Base-by-base conservation (phyloP, 2,329 filamentous ascomycete species). In the Fusarium protoensiforme region DNA sequence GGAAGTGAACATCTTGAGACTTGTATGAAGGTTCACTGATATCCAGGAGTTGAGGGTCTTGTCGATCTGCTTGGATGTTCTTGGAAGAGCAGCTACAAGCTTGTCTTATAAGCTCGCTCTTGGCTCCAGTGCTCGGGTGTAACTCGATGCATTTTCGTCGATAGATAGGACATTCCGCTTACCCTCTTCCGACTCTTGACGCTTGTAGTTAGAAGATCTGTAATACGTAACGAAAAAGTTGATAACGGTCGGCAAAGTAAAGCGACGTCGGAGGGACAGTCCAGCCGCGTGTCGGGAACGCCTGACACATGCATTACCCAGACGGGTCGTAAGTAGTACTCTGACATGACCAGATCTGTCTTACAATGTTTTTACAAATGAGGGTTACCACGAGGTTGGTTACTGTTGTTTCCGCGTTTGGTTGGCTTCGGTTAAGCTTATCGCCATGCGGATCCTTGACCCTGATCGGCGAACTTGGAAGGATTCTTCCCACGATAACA, bases 41-140 rank as follows among this genome's bases (percentile, higher is more conserved):
- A 13, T 77, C 82, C 81, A 82, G 64, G 81, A 81, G 33, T 81
- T 79, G 20, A 81, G 78, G 58, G 82, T 73, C 27, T 82, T 84
- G 54, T n/a, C 11, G 46, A 29, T 51, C 46, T 51, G 46, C 46
- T 51, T 51, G 18, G 46, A 51, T 51, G 11, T 5, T 27, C 6
- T 51, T 29, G 46, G 31, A 29, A 31, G 24, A 31, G 46, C 24
- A 51, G 24, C 24, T 51, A 13, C 46, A 14, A 13, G 24, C 10
- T 31, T 51, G 10, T 51, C 46, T 51, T 51, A 51, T 51, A 51
- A n/a, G 27, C 7, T 51, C 11, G 27, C 24, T 51, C 46, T 51
- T 31, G 27, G 46, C 18, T 51, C 11, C 7, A 29, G 27, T 31
- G 4, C n/a, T 11, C 10, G 27, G 43, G n/a, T 48, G 43, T 7